Evolutionary conservation across 1,284 basidiomycete species (phyloP).

Genomic region (Sporisorium iseilematis-ciliati): DNA sequence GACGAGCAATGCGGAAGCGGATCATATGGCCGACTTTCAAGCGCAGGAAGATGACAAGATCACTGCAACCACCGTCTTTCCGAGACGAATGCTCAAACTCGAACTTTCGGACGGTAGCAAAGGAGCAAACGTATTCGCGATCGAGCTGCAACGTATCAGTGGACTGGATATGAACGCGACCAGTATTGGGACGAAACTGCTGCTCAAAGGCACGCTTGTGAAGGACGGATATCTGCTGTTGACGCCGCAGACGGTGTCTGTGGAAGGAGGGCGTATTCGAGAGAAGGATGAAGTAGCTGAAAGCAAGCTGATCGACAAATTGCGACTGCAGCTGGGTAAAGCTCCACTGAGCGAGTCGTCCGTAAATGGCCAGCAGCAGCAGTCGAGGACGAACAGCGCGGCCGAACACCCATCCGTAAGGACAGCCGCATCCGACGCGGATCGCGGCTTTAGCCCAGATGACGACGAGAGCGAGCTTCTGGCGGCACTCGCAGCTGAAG

Average conservation of each 20-base stretch:
- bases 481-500: slow-evolving; percentile 35
- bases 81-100: slow-evolving; percentile 90
- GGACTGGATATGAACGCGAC: slow-evolving; percentile 48
- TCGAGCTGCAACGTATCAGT: slow-evolving; percentile 34
- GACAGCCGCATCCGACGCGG: neutral
- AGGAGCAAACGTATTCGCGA: slow-evolving; percentile 80
- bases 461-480: slow-evolving; percentile 43
- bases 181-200: slow-evolving; percentile 36
- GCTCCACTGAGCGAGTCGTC: neutral
- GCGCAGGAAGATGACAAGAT: slow-evolving; percentile 48
- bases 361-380: no score
- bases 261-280: slow-evolving; percentile 32
- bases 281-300: slow-evolving; percentile 28
- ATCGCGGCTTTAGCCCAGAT: slow-evolving; percentile 29
- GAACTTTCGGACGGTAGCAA: slow-evolving; percentile 90
- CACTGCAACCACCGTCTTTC: slow-evolving; percentile 84
- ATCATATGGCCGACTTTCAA: slow-evolving; percentile 51
- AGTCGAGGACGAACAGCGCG: neutral
- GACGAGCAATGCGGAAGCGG: slow-evolving; percentile 72
- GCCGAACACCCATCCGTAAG: neutral
- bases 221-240: slow-evolving; percentile 34
- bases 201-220: slow-evolving; percentile 30
- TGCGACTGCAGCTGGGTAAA: slow-evolving; percentile 35
- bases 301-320: slow-evolving; percentile 24
- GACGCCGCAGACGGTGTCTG: slow-evolving; percentile 17